Evolutionary conservation across 2,329 filamentous ascomycete genomes (phyloP), one percentile per base, ranked within the genome.

Genomic region (Aspergillus udagawae): DNA sequence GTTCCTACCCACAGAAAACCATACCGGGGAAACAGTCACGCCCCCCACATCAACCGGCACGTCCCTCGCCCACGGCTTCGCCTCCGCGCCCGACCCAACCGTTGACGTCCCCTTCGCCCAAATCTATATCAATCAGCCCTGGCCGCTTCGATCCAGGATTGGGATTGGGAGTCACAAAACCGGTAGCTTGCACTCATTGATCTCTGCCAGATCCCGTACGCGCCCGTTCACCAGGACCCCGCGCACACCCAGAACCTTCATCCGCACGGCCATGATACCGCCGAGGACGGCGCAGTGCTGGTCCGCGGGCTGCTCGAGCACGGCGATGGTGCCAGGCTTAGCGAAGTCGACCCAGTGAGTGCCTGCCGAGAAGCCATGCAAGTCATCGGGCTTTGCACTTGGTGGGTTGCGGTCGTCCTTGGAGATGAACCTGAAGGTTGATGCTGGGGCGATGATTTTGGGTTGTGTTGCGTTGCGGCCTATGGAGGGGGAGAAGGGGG

Each of bases 231-330:
- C 85, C n/a, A 91, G 75, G 10, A 88, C 80, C 2, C 81, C 87
- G 62, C 79, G 77, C 20, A 83, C 83, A 14, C 83, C 82, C 10
- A 86, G 78, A 14, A 81, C 70, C 65, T 85, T 84, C 82, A 91
- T 88, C 21, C 89, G 79, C 29, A 83, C 77, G 4, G 87, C 89
- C 82, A 91, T 89, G 62, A 92, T 90, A 20, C 89, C 89, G n/a
- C 89, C 89, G 5, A 90, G 81, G 7, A 90, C 81, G 5, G 89
- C 89, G 72, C 89, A 90, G 52, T 80, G 80, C 69, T 91, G 87
- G 0, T 78, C 80, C 0, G 77, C 66, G 0, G 88, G 86, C 65
- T 91, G 88, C 59, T 84, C 82, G 57, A 91, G 80, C 3, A 92
- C 75, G 3, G 86, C 83, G 53, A 91, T 80, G 1, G 85, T 87